A percentile compares a stretch with the other conserved stretches of the same genome.
These are phyloP conservation scores for Candida boleticola DNA, from an alignment of 805 yeast genomes.

Conservation along the genomic window DNA sequence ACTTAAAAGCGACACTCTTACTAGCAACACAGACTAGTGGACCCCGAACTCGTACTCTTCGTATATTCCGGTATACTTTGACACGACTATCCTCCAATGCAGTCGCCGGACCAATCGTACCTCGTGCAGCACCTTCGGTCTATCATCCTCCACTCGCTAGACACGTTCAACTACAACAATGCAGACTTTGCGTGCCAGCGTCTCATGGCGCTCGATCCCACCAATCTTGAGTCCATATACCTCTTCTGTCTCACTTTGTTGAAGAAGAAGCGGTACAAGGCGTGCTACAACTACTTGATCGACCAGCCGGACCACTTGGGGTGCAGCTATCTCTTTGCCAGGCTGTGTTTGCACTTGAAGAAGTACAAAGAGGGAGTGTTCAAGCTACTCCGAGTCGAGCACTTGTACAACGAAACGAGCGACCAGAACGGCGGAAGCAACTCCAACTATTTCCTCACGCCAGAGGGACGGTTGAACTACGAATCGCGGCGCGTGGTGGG, in stretches of 20 bases:
- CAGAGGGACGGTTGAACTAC: conserved; percentile 22
- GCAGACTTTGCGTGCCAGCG: conserved; percentile 90
- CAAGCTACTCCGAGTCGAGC: conserved; percentile 31
- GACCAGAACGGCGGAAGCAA: not conserved
- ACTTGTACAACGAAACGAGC: conserved; percentile 27
- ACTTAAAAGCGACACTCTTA: not conserved
- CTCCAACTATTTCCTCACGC: not conserved
- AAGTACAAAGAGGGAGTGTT: conserved; percentile 61
- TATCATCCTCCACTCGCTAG: conserved; percentile 66
- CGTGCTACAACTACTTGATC: conserved; percentile 53
- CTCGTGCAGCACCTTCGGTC: conserved; percentile 49
- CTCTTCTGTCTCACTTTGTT: conserved; percentile 67
- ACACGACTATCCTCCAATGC: no score
- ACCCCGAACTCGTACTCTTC: no score
- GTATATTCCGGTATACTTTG: no score
- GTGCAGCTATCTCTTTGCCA: conserved; percentile 72
- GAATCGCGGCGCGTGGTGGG: conserved; percentile 35
- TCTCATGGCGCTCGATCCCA: conserved; percentile 59
- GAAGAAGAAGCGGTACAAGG: conserved; percentile 55
- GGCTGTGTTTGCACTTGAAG: conserved; percentile 57
- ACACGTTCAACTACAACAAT: conserved; percentile 62
- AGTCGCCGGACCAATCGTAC: conserved; percentile 9
- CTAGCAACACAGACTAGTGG: not conserved
- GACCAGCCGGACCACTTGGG: conserved; percentile 58
- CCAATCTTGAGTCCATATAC: conserved; percentile 60